Evolutionary conservation across 148 eudicot genomes (phyloP), one percentile per base, ranked within the genome.

Genomic region (Bassia scoparia): DNA sequence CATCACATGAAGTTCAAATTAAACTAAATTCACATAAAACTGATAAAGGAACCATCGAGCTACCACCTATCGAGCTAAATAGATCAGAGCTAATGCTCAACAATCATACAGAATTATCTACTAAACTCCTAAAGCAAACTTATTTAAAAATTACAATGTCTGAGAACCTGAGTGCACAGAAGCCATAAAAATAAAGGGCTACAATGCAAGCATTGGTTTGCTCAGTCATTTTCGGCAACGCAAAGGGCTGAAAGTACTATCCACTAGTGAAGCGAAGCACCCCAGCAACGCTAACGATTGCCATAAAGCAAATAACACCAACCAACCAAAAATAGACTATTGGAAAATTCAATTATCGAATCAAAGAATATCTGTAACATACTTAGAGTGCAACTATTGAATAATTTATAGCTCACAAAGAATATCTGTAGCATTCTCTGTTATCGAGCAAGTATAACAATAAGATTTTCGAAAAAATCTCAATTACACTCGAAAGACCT

Each of bases 121-220:
- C 43, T 37, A 10, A n/a, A 37, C 9, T 37, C 43, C 43, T 37
- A 10, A 37, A 37, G 43, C 23, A 60, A 66, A 1, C 16, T 49
- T 34, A 52, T 38, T 10, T 0, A 4, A 16, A 0, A 17, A 20
- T 2, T 2, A 0, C 30, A 6, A 70, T 64, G 5, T 67, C 43
- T n/a, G 79, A 78, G 83, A 74, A 76, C 80, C 72, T 73, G 78
- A 81, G 74, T 81, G 74, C 80, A 81, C 78, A 9, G n/a, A 77
- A 54, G 75, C 68, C 69, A 64, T 34, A 7, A 0, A 58, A 37
- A 65, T 29, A 3, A n/a, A 48, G 7, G 43, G 68, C 78, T 43
- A 55, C 23, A 17, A 43, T 43, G 69, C 69, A 65, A 65, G 69
- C 52, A 65, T 38, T 65, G 69, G 50, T 65, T 37, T 14, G 69